These are phyloP conservation scores for Silene coronaria DNA, from an alignment of 179 eudicot genomes.

Conservation along the genomic window DNA sequence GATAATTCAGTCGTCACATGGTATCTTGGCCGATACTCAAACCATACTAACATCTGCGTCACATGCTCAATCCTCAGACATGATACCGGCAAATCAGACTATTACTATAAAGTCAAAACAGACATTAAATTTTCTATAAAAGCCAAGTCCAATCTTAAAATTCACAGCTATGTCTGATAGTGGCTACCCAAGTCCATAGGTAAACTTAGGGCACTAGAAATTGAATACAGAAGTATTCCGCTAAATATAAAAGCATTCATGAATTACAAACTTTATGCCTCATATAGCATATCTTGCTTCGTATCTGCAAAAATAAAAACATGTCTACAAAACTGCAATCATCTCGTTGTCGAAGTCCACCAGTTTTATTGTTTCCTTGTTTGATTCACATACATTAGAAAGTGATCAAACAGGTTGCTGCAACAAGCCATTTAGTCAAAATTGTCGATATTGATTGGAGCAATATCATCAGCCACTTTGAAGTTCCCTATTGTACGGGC, in stretches of 20 bases:
- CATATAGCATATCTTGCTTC: neutral
- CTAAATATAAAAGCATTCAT: neutral
- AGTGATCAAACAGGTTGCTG: slow-evolving; percentile 1
- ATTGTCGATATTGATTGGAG: slow-evolving; percentile 75
- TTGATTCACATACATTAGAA: neutral
- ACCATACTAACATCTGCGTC: neutral
- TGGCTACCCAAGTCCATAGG: neutral
- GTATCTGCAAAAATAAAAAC: neutral
- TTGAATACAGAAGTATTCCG: neutral
- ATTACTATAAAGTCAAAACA: neutral
- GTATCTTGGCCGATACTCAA: neutral
- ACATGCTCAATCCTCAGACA: slow-evolving; percentile 5
- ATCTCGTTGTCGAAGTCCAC: neutral
- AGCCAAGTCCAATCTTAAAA: neutral
- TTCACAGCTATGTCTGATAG: neutral
- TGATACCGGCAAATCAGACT: neutral
- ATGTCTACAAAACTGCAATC: neutral
- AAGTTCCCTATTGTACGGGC: slow-evolving; percentile 76
- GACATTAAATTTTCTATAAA: neutral
- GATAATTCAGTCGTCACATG: neutral
- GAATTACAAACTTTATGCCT: neutral
- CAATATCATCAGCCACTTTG: slow-evolving; percentile 70
- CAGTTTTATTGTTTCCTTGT: neutral
- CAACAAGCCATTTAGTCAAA: slow-evolving; percentile 41
- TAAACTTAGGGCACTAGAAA: neutral